Conservation (phyloP, 2,329 filamentous ascomycete genomes). For the Gnomoniopsis smithogilvyi region DNA sequence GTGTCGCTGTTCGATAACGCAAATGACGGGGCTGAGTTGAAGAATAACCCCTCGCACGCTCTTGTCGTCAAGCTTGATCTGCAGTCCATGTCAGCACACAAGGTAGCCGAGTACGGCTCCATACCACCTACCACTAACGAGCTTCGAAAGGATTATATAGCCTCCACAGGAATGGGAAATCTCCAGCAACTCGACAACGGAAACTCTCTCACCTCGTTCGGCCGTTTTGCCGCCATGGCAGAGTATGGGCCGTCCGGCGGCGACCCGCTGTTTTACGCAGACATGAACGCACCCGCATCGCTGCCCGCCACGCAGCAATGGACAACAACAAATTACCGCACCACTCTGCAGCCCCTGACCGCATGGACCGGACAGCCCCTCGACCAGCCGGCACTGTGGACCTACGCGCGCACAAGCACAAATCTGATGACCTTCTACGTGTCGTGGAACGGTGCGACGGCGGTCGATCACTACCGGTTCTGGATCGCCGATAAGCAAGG, state of each 20-base stretch:
- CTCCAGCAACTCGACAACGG: constrained; percentile 33
- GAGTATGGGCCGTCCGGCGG: constrained; percentile 34
- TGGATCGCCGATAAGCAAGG: neutral
- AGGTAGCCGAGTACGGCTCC: constrained; percentile 11
- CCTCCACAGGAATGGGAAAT: constrained; percentile 22
- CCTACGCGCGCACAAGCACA: constrained; percentile 10
- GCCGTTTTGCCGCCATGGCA: constrained; percentile 44
- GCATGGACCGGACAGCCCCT: constrained; percentile 2
- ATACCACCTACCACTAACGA: neutral
- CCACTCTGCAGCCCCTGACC: constrained; percentile 1
- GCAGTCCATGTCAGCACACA: constrained; percentile 7
- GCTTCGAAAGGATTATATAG: constrained; percentile 6
- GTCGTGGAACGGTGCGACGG: constrained; percentile 14
- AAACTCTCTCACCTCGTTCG: constrained; percentile 47
- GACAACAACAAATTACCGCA: constrained; percentile 9
- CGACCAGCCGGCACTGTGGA: constrained; percentile 5
- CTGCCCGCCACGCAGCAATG: neutral
- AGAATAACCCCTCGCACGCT: constrained; percentile 13
- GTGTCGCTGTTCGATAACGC: constrained; percentile 51
- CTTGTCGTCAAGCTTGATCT: constrained; percentile 19
- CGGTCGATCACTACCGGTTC: constrained; percentile 2
- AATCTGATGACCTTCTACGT: constrained; percentile 7
- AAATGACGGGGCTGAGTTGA: constrained; percentile 14
- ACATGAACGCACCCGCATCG: neutral
- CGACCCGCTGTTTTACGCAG: constrained; percentile 20